phyloP scores from a whole-genome alignment of 2,329 filamentous ascomycete species.

The Ophiostoma quercus region DNA sequence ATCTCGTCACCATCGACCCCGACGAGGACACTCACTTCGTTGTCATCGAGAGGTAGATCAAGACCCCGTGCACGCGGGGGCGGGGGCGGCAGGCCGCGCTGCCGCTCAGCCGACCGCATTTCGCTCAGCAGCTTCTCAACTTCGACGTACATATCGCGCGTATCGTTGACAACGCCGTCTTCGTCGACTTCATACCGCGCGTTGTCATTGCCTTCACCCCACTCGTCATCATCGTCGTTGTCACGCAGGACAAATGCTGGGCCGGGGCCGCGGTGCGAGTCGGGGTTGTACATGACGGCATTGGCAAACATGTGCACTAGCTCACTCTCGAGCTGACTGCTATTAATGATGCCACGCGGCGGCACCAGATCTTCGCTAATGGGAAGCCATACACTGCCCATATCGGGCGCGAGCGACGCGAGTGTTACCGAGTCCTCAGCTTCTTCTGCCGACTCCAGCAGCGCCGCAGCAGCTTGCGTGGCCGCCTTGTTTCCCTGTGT shows the following conservation, averaged over 20 bases:
- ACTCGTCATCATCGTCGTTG: constrained; percentile 36
- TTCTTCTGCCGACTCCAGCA: constrained; percentile 53
- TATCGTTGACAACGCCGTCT: constrained; percentile 81
- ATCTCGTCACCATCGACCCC: constrained; percentile 17
- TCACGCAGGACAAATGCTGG: constrained; percentile 51
- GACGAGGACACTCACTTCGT: constrained; percentile 16
- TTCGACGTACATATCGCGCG: constrained; percentile 81
- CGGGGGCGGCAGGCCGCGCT: constrained; percentile 39
- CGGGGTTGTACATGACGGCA: constrained; percentile 96
- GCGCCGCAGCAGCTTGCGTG: constrained; percentile 53
- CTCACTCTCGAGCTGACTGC: constrained; percentile 85
- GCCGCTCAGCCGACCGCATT: constrained; percentile 67
- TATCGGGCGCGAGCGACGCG: constrained; percentile 32
- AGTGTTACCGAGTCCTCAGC: neutral
- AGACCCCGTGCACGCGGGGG: constrained; percentile 29
- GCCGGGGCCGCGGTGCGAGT: constrained; percentile 66
- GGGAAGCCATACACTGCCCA: constrained; percentile 58
- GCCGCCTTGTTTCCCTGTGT: constrained; percentile 65
- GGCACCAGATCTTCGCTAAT: constrained; percentile 73
- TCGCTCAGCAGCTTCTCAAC: constrained; percentile 73
- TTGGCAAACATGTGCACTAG: constrained; percentile 96
- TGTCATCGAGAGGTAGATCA: constrained; percentile 22
- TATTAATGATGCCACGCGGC: constrained; percentile 87
- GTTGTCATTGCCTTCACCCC: constrained; percentile 38
- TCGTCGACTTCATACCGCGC: constrained; percentile 65